A percentile compares a stretch with the other conserved stretches of the same genome.
Evolutionary conservation across 23 red algal species (phyloP).

Genomic region (Gracilariopsis chorda): DNA sequence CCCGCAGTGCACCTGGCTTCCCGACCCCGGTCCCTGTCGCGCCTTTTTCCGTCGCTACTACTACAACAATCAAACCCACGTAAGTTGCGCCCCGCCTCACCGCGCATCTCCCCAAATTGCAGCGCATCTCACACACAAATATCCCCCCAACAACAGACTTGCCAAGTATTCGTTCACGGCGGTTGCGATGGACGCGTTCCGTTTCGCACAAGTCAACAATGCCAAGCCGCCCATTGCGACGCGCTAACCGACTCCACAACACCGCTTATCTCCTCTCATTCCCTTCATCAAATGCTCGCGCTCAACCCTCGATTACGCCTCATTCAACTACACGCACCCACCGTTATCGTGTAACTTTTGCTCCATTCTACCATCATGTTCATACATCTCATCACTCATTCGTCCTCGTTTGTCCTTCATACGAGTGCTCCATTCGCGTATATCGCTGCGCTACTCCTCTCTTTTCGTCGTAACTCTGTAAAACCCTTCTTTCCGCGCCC

Average conservation of each 20-base stretch:
- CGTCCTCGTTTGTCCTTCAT: no score
- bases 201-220: conserved; percentile 65
- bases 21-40: conserved; percentile 65
- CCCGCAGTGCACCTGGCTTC: conserved; percentile 24
- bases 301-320: background rate
- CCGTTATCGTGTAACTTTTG: background rate
- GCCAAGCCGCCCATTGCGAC: conserved; percentile 74
- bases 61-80: conserved; percentile 44
- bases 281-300: background rate
- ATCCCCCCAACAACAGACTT: conserved; percentile 1
- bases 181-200: conserved; percentile 68
- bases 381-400: no score
- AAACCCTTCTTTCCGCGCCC: no score
- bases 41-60: conserved; percentile 80
- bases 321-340: background rate
- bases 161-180: conserved; percentile 68
- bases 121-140: background rate
- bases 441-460: no score
- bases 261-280: background rate
- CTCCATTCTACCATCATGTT: background rate
- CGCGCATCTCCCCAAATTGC: background rate
- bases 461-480: no score
- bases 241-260: background rate
- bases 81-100: background rate
- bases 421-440: no score